Evolutionary conservation across 1,284 basidiomycete species (phyloP), one percentile per base, ranked within the genome.

Genomic region (Heterobasidion parviporum): DNA sequence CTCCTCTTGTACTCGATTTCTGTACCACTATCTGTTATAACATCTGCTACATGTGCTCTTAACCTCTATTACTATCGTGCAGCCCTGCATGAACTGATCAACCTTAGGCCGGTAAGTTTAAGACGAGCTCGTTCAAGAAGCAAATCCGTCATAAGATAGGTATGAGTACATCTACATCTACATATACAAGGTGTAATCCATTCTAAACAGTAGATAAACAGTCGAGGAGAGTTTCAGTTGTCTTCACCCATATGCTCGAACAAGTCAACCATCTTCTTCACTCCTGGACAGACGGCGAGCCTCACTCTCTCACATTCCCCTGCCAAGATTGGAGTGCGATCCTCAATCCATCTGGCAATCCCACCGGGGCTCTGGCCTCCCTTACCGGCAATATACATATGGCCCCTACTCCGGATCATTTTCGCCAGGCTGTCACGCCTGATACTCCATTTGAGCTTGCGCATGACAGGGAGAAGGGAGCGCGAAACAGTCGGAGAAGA

Each of bases 241-340:
- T n/a, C 26, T 43, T 18, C 8, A 0, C 35, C 54, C 43, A 70
- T 56, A 52, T 60, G 60, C 65, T 88, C 86, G 62, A 81, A 88
- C 62, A 81, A 81, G 54, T 70, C 71, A 35, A 84, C 76, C 38
- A 78, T 76, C 66, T 76, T 78, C 65, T 71, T 75, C 26, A 87
- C 74, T 54, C 77, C 76, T 1, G 85, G 86, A 62, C 85, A 88
- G 43, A 87, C 67, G 15, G 85, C 85, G 34, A 87, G 73, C 55
- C 85, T 69, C 15, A 86, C 73, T 52, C 84, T 76, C 67, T 88
- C 85, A 18, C 74, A 74, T 58, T 87, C 85, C 52, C 74, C 71
- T 14, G 83, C 70, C 51, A 84, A 69, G 34, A 64, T 59, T 3
- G 55, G 54, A 45, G 72, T 71, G 54, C 70, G 67, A 8, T 76